These are phyloP conservation scores for Lepidium sativum DNA, from an alignment of 345 rosid genomes.

Conservation along the genomic window DNA sequence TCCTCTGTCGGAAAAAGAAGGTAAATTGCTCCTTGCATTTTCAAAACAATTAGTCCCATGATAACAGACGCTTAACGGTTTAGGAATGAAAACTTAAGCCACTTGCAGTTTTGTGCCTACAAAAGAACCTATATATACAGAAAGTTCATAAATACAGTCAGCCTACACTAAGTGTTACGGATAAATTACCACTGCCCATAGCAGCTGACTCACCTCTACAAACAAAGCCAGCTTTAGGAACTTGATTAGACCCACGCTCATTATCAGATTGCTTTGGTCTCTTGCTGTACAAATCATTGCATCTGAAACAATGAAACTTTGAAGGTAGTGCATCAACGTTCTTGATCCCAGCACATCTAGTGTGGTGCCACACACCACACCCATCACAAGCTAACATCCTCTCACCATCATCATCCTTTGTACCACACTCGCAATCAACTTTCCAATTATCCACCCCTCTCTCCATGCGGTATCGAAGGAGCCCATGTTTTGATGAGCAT, in stretches of 20 bases:
- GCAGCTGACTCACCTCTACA: slow-evolving; percentile 37
- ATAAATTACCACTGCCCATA: slow-evolving; percentile 21
- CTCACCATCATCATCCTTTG: slow-evolving; percentile 73
- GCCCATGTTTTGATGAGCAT: slow-evolving; percentile 43
- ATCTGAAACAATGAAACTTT: slow-evolving; percentile 40
- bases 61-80: neutral
- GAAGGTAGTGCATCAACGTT: slow-evolving; percentile 35
- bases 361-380: slow-evolving; percentile 71
- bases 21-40: neutral
- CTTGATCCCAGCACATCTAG: slow-evolving; percentile 60
- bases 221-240: slow-evolving; percentile 16
- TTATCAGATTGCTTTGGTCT: slow-evolving; percentile 16
- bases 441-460: slow-evolving; percentile 58
- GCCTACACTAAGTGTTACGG: slow-evolving; percentile 24
- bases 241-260: slow-evolving; percentile 18
- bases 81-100: neutral
- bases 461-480: slow-evolving; percentile 49
- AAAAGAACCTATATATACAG: slow-evolving; percentile 9
- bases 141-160: slow-evolving; percentile 17
- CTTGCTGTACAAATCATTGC: slow-evolving; percentile 19
- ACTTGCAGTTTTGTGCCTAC: slow-evolving; percentile 7
- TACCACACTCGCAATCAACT: slow-evolving; percentile 60
- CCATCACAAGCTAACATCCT: slow-evolving; percentile 65
- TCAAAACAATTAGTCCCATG: neutral
- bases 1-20: neutral